Evolutionary conservation across 2,329 filamentous ascomycete species (phyloP), one percentile per base, ranked within the genome.

Genomic region (Ophiostoma montium): DNA sequence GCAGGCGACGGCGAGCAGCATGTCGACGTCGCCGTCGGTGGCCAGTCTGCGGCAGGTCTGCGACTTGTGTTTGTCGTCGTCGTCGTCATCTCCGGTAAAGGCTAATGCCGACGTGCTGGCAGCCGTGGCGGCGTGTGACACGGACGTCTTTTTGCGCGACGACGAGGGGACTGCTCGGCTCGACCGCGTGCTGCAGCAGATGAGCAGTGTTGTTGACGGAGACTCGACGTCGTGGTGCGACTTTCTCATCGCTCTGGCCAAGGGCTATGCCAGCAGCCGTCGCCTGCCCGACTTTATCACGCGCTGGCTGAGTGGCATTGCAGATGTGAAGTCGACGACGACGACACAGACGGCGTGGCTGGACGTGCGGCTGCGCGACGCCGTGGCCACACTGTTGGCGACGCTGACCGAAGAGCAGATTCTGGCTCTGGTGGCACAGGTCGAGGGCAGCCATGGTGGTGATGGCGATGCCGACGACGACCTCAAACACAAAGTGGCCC

Each of bases 321-420:
- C 73, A 2, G 62, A 60, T 58, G 61, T 15, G 63, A 67, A n/a
- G 49, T 39, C 18, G 12, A 16, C 10, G 8, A 23, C 5, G 30
- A 35, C 41, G 1, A 15, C 56, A 0, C 18, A 18, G 12, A 42
- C 41, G 2, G 50, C 57, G 1, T 67, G 64, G 64, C 57, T 60
- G 9, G 56, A 54, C 46, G 36, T 48, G 12, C 50, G 53, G 11
- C 50, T 65, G 10, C 52, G 53, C 4, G 43, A 51, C 0, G 51
- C 57, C 6, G 57, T 64, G 32, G 42, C 55, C 49, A 12, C 53
- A 56, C 42, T 58, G 33, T 56, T 75, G 15, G 67, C 65, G 12
- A 65, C 70, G 3, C 58, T 74, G 44, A 72, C 67, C 1, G 59
- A 63, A 3, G 62, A 64, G n/a, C 70, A 74, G 50, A 59, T 75